Evolutionary conservation across 805 yeast genomes (phyloP), one percentile per base, ranked within the genome.

Genomic region (Wickerhamiella siamensis): DNA sequence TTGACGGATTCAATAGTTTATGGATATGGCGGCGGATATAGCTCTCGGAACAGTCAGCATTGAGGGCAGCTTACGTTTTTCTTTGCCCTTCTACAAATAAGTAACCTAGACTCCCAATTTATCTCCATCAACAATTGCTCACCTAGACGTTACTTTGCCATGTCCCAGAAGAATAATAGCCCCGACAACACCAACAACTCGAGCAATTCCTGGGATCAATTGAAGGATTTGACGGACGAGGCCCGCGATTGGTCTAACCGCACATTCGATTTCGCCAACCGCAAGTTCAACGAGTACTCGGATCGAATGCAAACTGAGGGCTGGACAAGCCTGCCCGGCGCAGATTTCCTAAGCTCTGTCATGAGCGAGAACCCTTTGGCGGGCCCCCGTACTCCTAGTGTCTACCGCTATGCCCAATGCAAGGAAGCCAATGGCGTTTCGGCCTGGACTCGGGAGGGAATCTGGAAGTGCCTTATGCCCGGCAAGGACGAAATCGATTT

Each of bases 401-500:
- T 38, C 2, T 58, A 67, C 39, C 70, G 73, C 46, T 83, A 77
- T 57, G 66, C 71, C 40, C 66, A 71, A 36, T 88, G 97, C 59
- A 51, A 70, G 47, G 71, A 71, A 17, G 61, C 69, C 29, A 63
- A 74, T 6, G 97, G 98, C 3, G 61, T 70, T 5, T 72, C 83
- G 0, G 77, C 75, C 10, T 88, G 96, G 95, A 93, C 84, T 55
- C 62, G 72, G 31, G 67, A 70, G 18, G 97, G 96, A 0, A 72
- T 77, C 58, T 88, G 96, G 96, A 72, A 87, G 55, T 88, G 97
- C 61, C 63, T 88, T 36, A 79, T 87, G 59, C 94, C 95, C 10
- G 67, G 68, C 15, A 42, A 47, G 31, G 44, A 41, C 27, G 43
- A 48, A 45, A 60, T 44, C 44, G 51, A 47, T 38, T 33, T 33